Percentiles rank a stretch among this genome's conserved stretches.
These are phyloP conservation scores for Cicer bijugum DNA, from an alignment of 306 rosid species.

Conservation along the genomic window DNA sequence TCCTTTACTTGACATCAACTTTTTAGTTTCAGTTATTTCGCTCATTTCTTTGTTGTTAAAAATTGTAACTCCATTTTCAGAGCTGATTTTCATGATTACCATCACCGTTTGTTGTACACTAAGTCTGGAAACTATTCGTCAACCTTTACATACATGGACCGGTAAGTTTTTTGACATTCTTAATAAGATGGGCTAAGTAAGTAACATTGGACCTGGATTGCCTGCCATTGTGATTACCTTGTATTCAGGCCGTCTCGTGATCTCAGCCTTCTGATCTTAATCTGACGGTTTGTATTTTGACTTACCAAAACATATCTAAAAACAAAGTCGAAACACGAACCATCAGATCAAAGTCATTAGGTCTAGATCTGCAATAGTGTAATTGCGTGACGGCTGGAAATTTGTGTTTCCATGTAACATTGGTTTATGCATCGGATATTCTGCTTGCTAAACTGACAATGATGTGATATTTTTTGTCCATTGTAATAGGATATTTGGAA, in stretches of 20 bases:
- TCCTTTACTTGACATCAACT: constrained; percentile 17
- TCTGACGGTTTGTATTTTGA: neutral
- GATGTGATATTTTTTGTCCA: constrained; percentile 1
- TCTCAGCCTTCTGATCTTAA: constrained; percentile 5
- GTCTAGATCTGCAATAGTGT: neutral
- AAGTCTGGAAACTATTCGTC: constrained; percentile 97
- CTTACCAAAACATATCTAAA: constrained; percentile 1
- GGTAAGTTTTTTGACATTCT: constrained; percentile 48
- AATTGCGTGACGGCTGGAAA: neutral
- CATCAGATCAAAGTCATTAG: neutral
- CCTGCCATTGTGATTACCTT: neutral
- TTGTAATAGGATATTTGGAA: constrained; percentile 72
- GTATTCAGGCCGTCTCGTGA: neutral
- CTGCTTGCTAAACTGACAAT: constrained; percentile 11
- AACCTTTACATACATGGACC: constrained; percentile 89
- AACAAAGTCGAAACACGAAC: neutral
- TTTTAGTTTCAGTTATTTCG: constrained; percentile 4
- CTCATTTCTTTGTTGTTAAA: constrained; percentile 38
- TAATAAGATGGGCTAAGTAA: neutral
- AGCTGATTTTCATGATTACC: constrained; percentile 95
- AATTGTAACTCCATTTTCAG: constrained; percentile 52
- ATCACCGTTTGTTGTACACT: constrained; percentile 86
- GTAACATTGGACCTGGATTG: neutral
- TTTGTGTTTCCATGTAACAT: neutral
- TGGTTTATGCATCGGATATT: constrained; percentile 4